Base-by-base conservation (phyloP, 2,329 filamentous ascomycete species). In the Phoma sp. region DNA sequence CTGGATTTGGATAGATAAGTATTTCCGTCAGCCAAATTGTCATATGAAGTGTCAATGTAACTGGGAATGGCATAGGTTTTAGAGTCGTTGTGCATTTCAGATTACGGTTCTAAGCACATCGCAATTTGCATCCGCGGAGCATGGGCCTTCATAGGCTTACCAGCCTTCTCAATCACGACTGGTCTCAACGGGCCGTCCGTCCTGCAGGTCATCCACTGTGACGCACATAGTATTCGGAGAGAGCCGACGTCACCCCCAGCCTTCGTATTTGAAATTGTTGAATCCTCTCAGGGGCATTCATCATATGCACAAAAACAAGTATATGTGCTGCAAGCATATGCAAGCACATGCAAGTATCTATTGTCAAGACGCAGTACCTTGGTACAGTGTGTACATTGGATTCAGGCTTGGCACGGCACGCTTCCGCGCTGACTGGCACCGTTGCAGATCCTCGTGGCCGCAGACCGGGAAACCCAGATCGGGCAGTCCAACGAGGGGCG, bases 401-500 rank as follows among this genome's bases (percentile, higher is more conserved):
- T 11, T 33, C 13, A 11, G 10, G 7, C 32, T 33, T 33, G 32
- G 32, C 32, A 33, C 13, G 37, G 39, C 11, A 38, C 32, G 11
- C 24, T 43, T 37, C 39, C 47, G 46, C 30, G 32, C 22, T 51
- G 33, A 11, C 39, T 37, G 49, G 49, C 35, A 14, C 11, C 35
- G 42, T 35, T 38, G 50, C 50, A 38, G 52, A 55, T 49, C 45
- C 22, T 29, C 48, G 45, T 45, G 43, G 23, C 18, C 10, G 18
- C 18, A 18, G 18, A 18, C 27, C 27, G 27, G 50, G 50, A 24
- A 43, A 7, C 27, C 44, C 43, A 42, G 24, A 43, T 37, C 13
- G 13, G 38, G 44, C 38, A 47, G n/a, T 10, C 43, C 30, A 30
- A 13, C 29, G 10, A 22, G 41, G 11, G 29, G 18, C 18, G 18